Evolutionary conservation across 2,329 filamentous ascomycete species (phyloP).

Genomic region (Atkinsonella hypoxylon): DNA sequence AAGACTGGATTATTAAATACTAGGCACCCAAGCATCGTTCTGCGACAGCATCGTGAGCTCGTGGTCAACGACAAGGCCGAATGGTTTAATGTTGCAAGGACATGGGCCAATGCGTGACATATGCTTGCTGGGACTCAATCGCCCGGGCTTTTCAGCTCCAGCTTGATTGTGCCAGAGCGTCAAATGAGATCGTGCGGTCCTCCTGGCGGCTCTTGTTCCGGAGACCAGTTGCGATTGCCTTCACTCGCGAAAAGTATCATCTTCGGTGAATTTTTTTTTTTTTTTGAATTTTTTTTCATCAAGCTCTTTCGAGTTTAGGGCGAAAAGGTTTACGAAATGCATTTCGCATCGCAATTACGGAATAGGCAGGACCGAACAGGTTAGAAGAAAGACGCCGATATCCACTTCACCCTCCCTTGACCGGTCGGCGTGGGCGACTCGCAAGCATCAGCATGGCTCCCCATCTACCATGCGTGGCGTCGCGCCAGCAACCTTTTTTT

Average conservation of each 20-base stretch:
- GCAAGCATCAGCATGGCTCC: neutral
- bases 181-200: neutral
- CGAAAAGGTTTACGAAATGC: neutral
- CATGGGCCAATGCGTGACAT: neutral
- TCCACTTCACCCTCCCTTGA: neutral
- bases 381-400: neutral
- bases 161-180: neutral
- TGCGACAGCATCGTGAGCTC: neutral
- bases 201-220: neutral
- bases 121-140: neutral
- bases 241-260: too few species aligned
- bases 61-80: neutral
- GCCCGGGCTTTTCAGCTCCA: neutral
- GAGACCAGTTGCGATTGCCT: too few species aligned
- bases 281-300: neutral
- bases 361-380: neutral
- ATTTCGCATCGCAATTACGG: neutral
- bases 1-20: neutral
- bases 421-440: neutral
- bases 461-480: constrained; percentile 2
- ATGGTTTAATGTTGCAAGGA: neutral
- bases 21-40: neutral
- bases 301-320: neutral
- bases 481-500: neutral
- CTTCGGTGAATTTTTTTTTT: neutral